Conservation (phyloP, 768 basidiomycete genomes). For the Phylloporus sp. region DNA sequence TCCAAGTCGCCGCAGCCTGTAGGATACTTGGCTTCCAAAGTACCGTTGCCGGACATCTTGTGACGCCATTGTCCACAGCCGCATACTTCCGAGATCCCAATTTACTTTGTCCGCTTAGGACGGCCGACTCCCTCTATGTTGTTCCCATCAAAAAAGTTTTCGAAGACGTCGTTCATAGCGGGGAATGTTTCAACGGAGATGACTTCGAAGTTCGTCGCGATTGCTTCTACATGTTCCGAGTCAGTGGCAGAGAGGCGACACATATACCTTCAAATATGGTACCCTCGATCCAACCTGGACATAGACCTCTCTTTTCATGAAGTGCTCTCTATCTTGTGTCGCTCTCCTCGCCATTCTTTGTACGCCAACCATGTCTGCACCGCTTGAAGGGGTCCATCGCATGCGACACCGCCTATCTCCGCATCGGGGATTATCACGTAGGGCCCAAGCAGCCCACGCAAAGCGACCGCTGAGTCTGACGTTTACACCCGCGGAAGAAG, state of each 20-base stretch:
- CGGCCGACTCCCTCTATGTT: neutral
- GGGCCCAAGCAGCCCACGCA: neutral
- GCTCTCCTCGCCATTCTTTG: too few species aligned
- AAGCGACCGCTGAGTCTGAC: slow-evolving; percentile 3
- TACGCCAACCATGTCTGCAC: too few species aligned
- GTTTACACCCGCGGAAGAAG: neutral
- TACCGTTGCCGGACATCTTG: neutral
- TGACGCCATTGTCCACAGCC: neutral
- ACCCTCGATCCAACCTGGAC: neutral
- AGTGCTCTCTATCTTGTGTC: too few species aligned
- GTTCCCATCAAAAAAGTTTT: neutral
- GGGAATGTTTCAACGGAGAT: neutral
- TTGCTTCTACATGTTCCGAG: neutral
- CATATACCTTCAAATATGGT: neutral
- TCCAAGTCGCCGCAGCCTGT: too few species aligned
- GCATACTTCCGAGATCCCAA: neutral
- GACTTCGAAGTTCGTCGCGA: neutral
- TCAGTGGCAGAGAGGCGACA: neutral
- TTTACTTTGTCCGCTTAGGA: neutral
- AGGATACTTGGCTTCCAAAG: too few species aligned
- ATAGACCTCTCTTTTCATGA: neutral
- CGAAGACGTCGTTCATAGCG: neutral
- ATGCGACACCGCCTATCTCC: too few species aligned
- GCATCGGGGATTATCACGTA: slow-evolving; percentile 5
- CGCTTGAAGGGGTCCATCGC: too few species aligned